Evolutionary conservation across 768 basidiomycete genomes (phyloP), one percentile per base, ranked within the genome.

Genomic region (Mycena latifolia): DNA sequence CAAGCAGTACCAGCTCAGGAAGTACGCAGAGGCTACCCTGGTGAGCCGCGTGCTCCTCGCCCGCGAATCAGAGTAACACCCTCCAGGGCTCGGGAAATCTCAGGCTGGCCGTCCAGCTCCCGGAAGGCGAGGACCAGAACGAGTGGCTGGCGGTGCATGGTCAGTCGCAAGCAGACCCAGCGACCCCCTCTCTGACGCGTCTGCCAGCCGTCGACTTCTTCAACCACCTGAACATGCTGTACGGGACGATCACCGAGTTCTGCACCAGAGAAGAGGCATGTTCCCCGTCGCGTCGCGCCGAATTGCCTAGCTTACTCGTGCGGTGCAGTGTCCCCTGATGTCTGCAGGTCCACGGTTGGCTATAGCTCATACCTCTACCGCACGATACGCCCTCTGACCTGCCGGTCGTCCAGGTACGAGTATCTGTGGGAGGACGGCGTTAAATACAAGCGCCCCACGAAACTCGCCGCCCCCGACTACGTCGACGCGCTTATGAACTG

Each of bases 101-200:
- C 66, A 85, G 96, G 63, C 82, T 93, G 50, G 96, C 98, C 0
- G 98, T 99, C 24, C 89, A 92, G 67, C 84, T 99, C 22, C 98
- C 98, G 0, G 98, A 98, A 71, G 98, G 98, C 41, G 98, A 99
- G 78, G 98, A 99, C 77, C 78, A 89, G 72, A 97, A 96, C 71
- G 98, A 99, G 79, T 99, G 98, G 98, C 89, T 99, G n/a, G 98
- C 98, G 15, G 97, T 99, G 10, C 97, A 99, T 75, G 94, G 98
- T 98, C 69, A 63, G 88, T 74, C 61, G n/a, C 50, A 39, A n/a
- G 27, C 53, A 3, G 15, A 46, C 7, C 31, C 33, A 24, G 37
- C 8, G 41, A 14, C 33, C 24, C 54, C 31, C 47, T 58, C 20
- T 29, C 51, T 64, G 22, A 62, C 46, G 39, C 57, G 39, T 57